Base-by-base conservation (phyloP, 805 yeast species). In the Candida insectalens region DNA sequence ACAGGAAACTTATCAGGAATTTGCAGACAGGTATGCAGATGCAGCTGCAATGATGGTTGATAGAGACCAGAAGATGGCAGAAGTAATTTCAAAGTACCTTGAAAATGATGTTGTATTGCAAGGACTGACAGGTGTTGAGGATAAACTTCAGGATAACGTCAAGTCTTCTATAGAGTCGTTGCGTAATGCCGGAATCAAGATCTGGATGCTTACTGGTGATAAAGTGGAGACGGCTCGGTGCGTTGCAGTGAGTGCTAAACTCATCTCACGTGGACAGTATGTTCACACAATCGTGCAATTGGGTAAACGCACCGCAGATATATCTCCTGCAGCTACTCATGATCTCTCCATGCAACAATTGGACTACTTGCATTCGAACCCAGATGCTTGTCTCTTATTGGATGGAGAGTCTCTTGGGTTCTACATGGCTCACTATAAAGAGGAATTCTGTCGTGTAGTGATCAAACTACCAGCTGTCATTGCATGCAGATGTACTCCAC, bases 161-260 rank as follows among this genome's bases (percentile, higher is more conserved):
- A 89, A 89, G 57, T 71, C 94, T 0, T 84, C 96, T 0, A 77
- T 92, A 38, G 99, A 92, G 61, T 66, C 88, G 23, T 65, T 92
- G 44, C 71, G 98, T 46, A 92, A 94, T 59, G 99, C 97, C 0
- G 98, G 97, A 4, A 75, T 94, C 36, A 88, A 88, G 49, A 92
- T 92, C 33, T 92, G 99, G 99, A 94, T 92, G 98, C 63, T 92
- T 31, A 92, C 99, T 0, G 99, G 99, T 45, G 99, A 92, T 56
- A 92, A 92, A 55, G 97, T 92, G 5, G 99, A 92, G 60, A 92
- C 99, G 0, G 98, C 98, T 1, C 75, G 87, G 39, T 92, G 98
- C 68, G 96, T 92, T 26, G 87, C 96, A 15, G 83, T 94, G n/a
- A 83, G 95, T 55, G 92, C 96, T 21, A 80, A 88, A 49, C 70